Evolutionary conservation across 2,329 filamentous ascomycete species (phyloP).

Genomic region (Colletotrichum zoysiae): DNA sequence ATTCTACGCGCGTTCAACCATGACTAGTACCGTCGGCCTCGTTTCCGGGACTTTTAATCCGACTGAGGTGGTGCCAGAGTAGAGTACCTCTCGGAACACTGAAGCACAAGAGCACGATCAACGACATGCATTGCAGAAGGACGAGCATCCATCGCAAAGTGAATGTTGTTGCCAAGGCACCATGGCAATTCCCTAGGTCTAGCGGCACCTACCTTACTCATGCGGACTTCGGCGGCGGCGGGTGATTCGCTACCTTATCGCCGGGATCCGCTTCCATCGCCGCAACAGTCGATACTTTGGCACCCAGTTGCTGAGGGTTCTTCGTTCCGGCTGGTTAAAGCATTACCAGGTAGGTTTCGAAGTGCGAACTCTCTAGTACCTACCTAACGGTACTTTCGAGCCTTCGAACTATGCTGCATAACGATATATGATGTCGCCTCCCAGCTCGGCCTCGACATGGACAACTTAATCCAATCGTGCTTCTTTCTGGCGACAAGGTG

Average conservation of each 20-base stretch:
- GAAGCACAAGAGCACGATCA: background rate
- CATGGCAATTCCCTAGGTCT: background rate
- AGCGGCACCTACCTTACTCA: background rate
- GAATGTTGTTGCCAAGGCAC: background rate
- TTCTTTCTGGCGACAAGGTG: background rate
- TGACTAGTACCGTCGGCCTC: background rate
- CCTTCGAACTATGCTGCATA: background rate
- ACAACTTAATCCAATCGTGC: background rate
- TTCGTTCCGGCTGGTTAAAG: background rate
- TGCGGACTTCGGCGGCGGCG: background rate
- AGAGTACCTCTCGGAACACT: background rate
- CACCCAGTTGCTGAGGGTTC: background rate
- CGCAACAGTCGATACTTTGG: background rate
- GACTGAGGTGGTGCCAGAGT: background rate
- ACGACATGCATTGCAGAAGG: background rate
- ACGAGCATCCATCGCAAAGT: background rate
- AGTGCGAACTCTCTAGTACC: background rate
- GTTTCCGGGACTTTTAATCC: no score
- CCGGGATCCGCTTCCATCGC: background rate
- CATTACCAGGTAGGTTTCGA: background rate
- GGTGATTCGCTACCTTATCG: background rate
- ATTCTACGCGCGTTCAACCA: slow-evolving; percentile 9
- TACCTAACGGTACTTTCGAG: no score
- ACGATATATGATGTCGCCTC: background rate
- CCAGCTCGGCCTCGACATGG: background rate